Evolutionary conservation across 495 filamentous ascomycete genomes (phyloP).

Genomic region (Neurospora sublineolata): DNA sequence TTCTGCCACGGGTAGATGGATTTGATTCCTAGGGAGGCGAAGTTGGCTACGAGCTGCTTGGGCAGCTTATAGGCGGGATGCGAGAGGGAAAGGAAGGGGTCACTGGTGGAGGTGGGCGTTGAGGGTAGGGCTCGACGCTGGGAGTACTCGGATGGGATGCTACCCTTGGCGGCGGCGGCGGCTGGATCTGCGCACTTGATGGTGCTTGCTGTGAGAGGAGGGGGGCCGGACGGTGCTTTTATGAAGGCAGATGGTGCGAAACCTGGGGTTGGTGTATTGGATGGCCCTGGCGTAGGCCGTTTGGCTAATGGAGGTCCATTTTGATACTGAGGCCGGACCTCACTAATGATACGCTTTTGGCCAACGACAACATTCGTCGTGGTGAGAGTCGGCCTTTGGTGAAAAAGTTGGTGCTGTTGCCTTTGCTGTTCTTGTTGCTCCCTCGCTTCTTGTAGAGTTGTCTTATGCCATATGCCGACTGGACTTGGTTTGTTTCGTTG

Average conservation of each 20-base stretch:
- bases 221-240: neutral
- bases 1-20: slow-evolving; percentile 76
- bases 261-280: neutral
- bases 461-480: slow-evolving; percentile 18
- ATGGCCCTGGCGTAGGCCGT: neutral
- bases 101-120: slow-evolving; percentile 41
- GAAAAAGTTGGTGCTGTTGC: slow-evolving; percentile 1
- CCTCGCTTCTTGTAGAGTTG: slow-evolving; percentile 13
- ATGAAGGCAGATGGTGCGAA: neutral
- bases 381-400: neutral
- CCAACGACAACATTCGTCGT: slow-evolving; percentile 5
- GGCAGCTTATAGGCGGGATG: slow-evolving; percentile 58
- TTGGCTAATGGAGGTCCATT: neutral
- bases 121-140: slow-evolving; percentile 30
- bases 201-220: slow-evolving; percentile 24
- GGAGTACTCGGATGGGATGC: slow-evolving; percentile 31
- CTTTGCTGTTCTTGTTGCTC: slow-evolving; percentile 1
- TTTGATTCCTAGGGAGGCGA: slow-evolving; percentile 50
- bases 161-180: neutral
- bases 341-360: slow-evolving; percentile 14
- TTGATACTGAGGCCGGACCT: neutral
- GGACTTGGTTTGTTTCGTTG: slow-evolving; percentile 3
- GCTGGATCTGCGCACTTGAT: slow-evolving; percentile 12
- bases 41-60: slow-evolving; percentile 48
- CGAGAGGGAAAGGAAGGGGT: slow-evolving; percentile 50